Conservation (phyloP, 306 rosid genomes). For the Crotalaria pallida region DNA sequence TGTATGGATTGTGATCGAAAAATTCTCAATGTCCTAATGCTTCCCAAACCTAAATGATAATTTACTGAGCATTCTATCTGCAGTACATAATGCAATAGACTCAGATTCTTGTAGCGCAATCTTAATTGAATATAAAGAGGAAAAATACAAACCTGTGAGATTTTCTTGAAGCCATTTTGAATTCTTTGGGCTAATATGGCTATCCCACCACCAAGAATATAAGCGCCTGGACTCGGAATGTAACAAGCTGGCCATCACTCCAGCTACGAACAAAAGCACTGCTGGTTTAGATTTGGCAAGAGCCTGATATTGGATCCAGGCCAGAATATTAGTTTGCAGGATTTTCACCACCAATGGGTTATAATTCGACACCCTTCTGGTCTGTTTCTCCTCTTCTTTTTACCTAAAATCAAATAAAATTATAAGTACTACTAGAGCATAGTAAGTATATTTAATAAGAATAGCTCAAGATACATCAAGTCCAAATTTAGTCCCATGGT, state of each 20-base stretch:
- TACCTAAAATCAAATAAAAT: slow-evolving; percentile 30
- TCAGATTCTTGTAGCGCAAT: slow-evolving; percentile 1
- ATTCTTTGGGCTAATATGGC: slow-evolving; percentile 91
- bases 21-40: not conserved
- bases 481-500: not conserved
- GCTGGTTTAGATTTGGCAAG: slow-evolving; percentile 54
- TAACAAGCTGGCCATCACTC: slow-evolving; percentile 67
- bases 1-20: slow-evolving; percentile 6
- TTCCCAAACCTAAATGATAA: not conserved
- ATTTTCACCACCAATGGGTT: slow-evolving; percentile 17
- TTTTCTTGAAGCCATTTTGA: slow-evolving; percentile 99
- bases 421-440: too few species aligned
- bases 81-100: not conserved
- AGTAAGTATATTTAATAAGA: not conserved
- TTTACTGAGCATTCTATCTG: not conserved
- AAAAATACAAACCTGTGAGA: slow-evolving; percentile 62
- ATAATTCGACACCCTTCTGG: slow-evolving; percentile 19
- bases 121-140: not conserved
- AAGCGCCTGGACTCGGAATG: slow-evolving; percentile 88
- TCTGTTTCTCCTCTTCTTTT: slow-evolving; percentile 16
- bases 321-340: slow-evolving; percentile 43
- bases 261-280: slow-evolving; percentile 53
- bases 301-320: slow-evolving; percentile 55
- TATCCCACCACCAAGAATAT: slow-evolving; percentile 99
- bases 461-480: slow-evolving; percentile 1